Base-by-base conservation (phyloP, 495 filamentous ascomycete genomes). In the Letharia lupina region DNA sequence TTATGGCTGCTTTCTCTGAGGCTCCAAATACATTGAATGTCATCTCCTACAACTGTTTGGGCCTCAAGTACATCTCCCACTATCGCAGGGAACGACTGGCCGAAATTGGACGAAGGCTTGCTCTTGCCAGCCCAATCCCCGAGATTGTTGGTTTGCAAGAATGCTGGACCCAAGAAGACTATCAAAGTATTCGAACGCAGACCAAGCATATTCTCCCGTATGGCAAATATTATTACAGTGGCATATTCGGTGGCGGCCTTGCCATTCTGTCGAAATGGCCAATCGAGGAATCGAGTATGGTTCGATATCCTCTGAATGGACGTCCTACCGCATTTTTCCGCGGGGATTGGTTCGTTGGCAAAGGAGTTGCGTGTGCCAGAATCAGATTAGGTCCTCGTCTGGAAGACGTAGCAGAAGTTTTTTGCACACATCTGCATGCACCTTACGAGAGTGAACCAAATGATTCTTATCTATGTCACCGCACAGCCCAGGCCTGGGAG, bases 401-500 rank as follows among this genome's bases (percentile, higher is more conserved):
- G 28, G 82, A 85, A 67, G 88, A 93, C 70, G 78, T 94, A n/a
- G 76, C 85, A 31, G 93, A 98, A 73, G 91, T 98, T 2, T 98
- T 98, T 75, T 93, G 90, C 73, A 98, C 94, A 35, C 91, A 95
- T 81, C 82, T 96, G 7, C 94, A 98, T 73, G 89, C 94, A 13
- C 91, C 91, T 4, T 98, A 98, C 73, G 89, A 94, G 72, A 77
- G 80, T 54, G 85, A 91, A 72, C 86, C 84, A 31, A 75, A 91
- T 67, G 91, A 96, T 72, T 91, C 89, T 35, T 97, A 98, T 73
- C 72, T 91, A 33, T 91, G 89, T 74, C 95, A 98, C 70, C 89
- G 92, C 35, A 90, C 88, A 7, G 91, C 94, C 0, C 94, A 98
- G 75, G 89, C 94, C n/a, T 98, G 94, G 94, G 90, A 98, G 76